These are phyloP conservation scores for Suillus lakei DNA, from an alignment of 768 basidiomycete genomes.

Conservation along the genomic window DNA sequence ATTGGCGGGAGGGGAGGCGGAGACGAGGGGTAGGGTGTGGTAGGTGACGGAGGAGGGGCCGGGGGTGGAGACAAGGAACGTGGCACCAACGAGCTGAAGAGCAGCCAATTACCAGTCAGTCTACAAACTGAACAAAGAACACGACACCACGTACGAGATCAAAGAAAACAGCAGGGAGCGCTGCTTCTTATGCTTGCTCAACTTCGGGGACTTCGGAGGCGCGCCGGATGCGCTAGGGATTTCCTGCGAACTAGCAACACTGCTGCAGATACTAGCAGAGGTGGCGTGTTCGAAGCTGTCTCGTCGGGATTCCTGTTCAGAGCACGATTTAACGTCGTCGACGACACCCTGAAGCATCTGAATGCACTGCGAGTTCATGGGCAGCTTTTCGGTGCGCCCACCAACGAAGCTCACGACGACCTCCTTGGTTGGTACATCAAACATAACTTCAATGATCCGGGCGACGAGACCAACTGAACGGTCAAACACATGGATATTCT, in stretches of 20 bases:
- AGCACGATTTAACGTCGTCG: slow-evolving; percentile 53
- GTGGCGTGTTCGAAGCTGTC: slow-evolving; percentile 36
- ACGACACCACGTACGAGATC: slow-evolving; percentile 52
- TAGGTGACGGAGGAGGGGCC: slow-evolving; percentile 24
- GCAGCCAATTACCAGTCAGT: slow-evolving; percentile 7
- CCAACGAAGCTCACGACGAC: slow-evolving; percentile 64
- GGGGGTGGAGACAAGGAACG: slow-evolving; percentile 35
- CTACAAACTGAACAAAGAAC: slow-evolving; percentile 8
- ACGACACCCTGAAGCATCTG: slow-evolving; percentile 55
- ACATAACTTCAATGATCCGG: slow-evolving; percentile 61
- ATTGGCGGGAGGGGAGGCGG: slow-evolving; percentile 35
- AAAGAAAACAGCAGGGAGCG: slow-evolving; percentile 73
- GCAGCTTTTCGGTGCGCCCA: slow-evolving; percentile 54
- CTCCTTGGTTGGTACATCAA: slow-evolving; percentile 55
- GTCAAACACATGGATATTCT: slow-evolving; percentile 61
- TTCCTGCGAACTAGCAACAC: slow-evolving; percentile 22
- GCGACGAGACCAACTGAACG: slow-evolving; percentile 59
- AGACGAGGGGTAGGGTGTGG: slow-evolving; percentile 26
- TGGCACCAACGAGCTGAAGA: slow-evolving; percentile 33
- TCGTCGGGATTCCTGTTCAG: slow-evolving; percentile 38
- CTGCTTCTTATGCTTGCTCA: slow-evolving; percentile 66
- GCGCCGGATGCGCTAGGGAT: slow-evolving; percentile 10
- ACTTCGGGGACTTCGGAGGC: slow-evolving; percentile 37
- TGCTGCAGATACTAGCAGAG: slow-evolving; percentile 24
- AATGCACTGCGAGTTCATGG: slow-evolving; percentile 46